Evolutionary conservation across 169 alveolate genomes (phyloP), one percentile per base, ranked within the genome.

Genomic region (Plasmodium yoelii): DNA sequence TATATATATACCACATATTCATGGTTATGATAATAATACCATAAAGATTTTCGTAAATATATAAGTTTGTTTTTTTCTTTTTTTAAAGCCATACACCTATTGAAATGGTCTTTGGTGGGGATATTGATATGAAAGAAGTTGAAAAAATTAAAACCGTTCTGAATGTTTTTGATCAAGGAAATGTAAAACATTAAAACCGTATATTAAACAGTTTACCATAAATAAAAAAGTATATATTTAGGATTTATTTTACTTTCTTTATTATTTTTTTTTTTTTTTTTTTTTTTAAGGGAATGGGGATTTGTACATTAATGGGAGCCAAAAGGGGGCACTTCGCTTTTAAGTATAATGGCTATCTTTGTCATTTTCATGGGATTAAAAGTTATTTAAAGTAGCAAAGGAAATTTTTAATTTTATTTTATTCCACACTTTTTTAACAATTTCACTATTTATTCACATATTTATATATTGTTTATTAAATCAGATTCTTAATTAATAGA

Each of bases 271-370:
- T 57, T 65, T 47, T 80, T 51, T 34, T 65, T 57, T 65, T 53
- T n/a, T 22, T 15, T 65, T 51, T 9, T 18, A 51, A 80, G 90
- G 93, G 93, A 12, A 28, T 87, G 80, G 94, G 94, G 5, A 67
- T 91, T 22, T 90, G 93, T 57, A 91, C 93, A 34, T 65, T 91
- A 59, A 71, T 91, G 70, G 91, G 92, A 7, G 94, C 94, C 5
- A 91, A 87, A 53, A 72, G 91, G 68, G 94, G 82, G 8, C 88
- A 77, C 61, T 91, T 91, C 24, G 90, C 94, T 49, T 91, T 91
- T 70, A 74, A 77, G 60, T 91, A 91, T 42, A 71, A 91, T 60
- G 94, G 94, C 22, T 92, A 87, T 80, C 26, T 80, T 12, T 8
- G 72, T 65, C 84, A 80, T 49, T 80, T 80, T 34, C 82, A 80